Percentiles rank a stretch among this genome's conserved stretches.
Evolutionary conservation across 495 filamentous ascomycete genomes (phyloP).

Genomic region (Neurospora sp.): DNA sequence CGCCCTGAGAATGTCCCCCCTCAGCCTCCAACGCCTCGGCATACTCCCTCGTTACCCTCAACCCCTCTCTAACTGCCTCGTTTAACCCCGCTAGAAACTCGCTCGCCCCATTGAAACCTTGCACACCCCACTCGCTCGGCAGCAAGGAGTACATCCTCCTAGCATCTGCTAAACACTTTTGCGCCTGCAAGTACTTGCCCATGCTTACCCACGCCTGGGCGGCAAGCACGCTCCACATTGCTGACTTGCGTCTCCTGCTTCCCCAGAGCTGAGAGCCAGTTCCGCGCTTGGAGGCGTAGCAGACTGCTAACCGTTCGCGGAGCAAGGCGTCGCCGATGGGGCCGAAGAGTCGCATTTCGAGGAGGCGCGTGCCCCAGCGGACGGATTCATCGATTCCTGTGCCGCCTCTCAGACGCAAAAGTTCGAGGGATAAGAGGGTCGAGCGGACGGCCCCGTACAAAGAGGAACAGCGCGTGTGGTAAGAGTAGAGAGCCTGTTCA

Average conservation of each 20-base stretch:
- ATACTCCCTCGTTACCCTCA: slow-evolving; percentile 15
- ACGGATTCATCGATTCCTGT: slow-evolving; percentile 79
- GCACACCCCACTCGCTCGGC: slow-evolving; percentile 43
- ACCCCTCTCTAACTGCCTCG: slow-evolving; percentile 47
- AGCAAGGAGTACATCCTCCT: slow-evolving; percentile 56
- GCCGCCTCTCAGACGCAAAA: slow-evolving; percentile 67
- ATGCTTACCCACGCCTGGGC: slow-evolving; percentile 73
- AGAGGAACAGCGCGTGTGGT: slow-evolving; percentile 70
- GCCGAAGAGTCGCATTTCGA: slow-evolving; percentile 67
- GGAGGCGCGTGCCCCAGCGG: slow-evolving; percentile 67
- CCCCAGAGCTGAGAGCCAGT: slow-evolving; percentile 56
- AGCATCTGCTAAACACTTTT: slow-evolving; percentile 61
- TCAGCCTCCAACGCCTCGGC: neutral
- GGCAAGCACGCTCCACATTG: slow-evolving; percentile 78
- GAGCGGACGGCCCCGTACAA: slow-evolving; percentile 69
- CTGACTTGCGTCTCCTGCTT: slow-evolving; percentile 67
- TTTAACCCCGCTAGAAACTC: slow-evolving; percentile 56
- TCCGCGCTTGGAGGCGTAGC: slow-evolving; percentile 65
- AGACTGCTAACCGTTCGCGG: slow-evolving; percentile 73
- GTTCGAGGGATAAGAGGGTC: slow-evolving; percentile 65
- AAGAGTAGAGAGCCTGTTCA: slow-evolving; percentile 83
- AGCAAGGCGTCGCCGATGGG: slow-evolving; percentile 68
- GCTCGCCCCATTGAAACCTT: slow-evolving; percentile 45
- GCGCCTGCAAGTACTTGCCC: slow-evolving; percentile 58
- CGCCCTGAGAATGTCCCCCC: neutral